These are phyloP conservation scores for Pleurotus citrinopileatus DNA, from an alignment of 768 basidiomycete species.

Conservation along the genomic window DNA sequence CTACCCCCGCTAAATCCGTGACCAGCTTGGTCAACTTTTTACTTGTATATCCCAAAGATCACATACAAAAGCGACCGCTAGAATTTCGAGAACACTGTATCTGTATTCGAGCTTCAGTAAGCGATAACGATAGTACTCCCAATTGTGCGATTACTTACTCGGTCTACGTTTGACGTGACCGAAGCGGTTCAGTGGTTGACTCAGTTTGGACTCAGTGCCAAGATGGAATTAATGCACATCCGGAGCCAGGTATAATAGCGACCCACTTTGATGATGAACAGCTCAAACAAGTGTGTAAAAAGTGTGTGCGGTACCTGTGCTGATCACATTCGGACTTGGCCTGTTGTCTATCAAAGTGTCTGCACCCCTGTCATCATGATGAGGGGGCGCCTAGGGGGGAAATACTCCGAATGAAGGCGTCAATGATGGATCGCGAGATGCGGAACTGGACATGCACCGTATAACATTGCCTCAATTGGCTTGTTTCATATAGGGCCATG, in stretches of 20 bases:
- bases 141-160: not conserved
- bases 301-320: not conserved
- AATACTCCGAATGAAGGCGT: not conserved
- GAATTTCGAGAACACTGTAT: not conserved
- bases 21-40: too few relatives aligned
- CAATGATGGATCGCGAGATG: too few relatives aligned
- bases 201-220: not conserved
- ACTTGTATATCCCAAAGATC: too few relatives aligned
- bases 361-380: not conserved
- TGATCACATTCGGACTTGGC: not conserved
- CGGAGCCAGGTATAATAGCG: not conserved
- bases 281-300: not conserved
- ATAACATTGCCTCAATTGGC: not conserved
- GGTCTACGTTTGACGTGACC: not conserved
- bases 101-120: not conserved
- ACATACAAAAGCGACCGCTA: not conserved
- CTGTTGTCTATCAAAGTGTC: not conserved
- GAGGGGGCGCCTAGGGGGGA: not conserved
- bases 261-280: not conserved
- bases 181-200: not conserved
- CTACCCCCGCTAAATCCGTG: not conserved
- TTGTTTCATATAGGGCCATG: not conserved
- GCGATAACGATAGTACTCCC: not conserved
- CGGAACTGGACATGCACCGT: not conserved
- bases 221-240: too few relatives aligned